Base-by-base conservation (phyloP, 1,139 yeast genomes). In the Yamadazyma dushanensis region DNA sequence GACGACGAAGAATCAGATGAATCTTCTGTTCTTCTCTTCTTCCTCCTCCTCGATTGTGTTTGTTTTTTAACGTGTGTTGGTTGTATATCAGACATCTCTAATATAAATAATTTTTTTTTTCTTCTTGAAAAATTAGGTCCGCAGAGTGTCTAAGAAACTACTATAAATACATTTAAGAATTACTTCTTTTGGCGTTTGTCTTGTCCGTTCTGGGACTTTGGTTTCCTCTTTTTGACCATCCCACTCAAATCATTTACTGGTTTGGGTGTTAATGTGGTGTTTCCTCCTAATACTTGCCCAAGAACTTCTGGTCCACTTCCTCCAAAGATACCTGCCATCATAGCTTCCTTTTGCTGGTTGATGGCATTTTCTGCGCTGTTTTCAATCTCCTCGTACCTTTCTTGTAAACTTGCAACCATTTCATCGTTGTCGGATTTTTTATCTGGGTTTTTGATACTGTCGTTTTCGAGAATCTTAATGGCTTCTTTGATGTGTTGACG, bases 11-110 rank as follows among this genome's bases (percentile, higher is more conserved):
- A 78, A 4, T 70, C 63, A 0, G 74, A 68, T 29, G 66, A 65
- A 40, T 68, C 80, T 37, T 81, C 86, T 0, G 90, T 83, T 78
- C 90, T 82, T 77, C 89, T 80, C 77, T 81, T 83, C 73, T 83
- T 83, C 54, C 83, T 68, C 46, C 84, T 74, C 54, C 75, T 61
- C 4, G 28, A 19, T 16, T 32, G 26, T 3, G 22, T 26, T 16
- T 32, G 25, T 14, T 20, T 25, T 15, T 26, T 32, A 9, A 8
- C 26, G 9, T 17, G 15, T 15, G 19, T 21, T 8, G n/a, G 27
- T 15, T 15, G 31, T 20, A 32, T 27, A 16, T 27, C 36, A 3
- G 36, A 26, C 36, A 32, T 32, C 8, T 5, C 19, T 9, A n/a
- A n/a, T n/a, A n/a, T n/a, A n/a, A n/a, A n/a, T n/a, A n/a, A n/a